These are phyloP conservation scores for Penicillium nucicola DNA, from an alignment of 495 filamentous ascomycete species.

Conservation along the genomic window DNA sequence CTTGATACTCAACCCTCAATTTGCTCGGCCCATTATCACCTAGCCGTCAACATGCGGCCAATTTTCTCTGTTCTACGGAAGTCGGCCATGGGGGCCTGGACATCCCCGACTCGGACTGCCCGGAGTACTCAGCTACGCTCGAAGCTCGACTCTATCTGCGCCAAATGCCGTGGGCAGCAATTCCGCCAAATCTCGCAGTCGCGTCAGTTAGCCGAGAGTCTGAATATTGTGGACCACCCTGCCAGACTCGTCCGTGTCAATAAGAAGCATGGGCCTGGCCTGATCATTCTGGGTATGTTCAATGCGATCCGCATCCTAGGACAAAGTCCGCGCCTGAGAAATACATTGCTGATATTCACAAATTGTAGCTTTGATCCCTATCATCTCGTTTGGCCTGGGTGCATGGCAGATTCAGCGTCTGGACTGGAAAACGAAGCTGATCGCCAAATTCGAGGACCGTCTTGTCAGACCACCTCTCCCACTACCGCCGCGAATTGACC, in stretches of 20 bases:
- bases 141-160: conserved; percentile 35
- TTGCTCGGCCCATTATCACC: background rate
- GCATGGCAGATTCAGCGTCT: conserved; percentile 96
- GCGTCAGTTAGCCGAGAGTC: conserved; percentile 16
- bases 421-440: conserved; percentile 86
- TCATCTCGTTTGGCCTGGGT: conserved; percentile 85
- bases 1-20: background rate
- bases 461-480: conserved; percentile 83
- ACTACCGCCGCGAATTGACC: conserved; percentile 77
- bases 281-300: conserved; percentile 69
- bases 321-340: background rate
- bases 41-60: conserved; percentile 27
- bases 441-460: conserved; percentile 87
- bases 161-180: conserved; percentile 38
- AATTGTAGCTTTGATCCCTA: conserved; percentile 76
- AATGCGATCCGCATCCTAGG: background rate
- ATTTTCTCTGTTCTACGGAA: conserved; percentile 29
- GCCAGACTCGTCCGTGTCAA: conserved; percentile 69
- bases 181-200: conserved; percentile 28
- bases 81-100: conserved; percentile 19
- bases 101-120: conserved; percentile 15
- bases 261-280: conserved; percentile 73
- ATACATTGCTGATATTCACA: background rate
- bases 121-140: conserved; percentile 15
- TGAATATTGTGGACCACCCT: conserved; percentile 82